These are phyloP conservation scores for Pseudogymnoascus sp. DNA, from an alignment of 2,329 filamentous ascomycete species.

Conservation along the genomic window DNA sequence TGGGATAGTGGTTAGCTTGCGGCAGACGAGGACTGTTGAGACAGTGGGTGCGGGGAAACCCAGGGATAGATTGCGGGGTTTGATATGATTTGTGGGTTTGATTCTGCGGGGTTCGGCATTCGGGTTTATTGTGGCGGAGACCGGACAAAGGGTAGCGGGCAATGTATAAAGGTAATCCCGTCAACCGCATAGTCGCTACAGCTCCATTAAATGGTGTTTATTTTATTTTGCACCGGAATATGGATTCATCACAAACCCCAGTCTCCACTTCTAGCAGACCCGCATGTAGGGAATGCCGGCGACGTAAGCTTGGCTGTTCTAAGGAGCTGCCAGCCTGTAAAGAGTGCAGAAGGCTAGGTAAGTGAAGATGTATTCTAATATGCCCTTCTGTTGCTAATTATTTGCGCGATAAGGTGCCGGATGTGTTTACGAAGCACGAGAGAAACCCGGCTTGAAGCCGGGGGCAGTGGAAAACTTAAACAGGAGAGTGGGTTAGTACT, in stretches of 20 bases:
- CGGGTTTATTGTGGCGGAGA: not conserved
- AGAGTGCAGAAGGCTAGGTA: conserved; percentile 27
- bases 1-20: not conserved
- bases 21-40: not conserved
- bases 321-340: conserved; percentile 28
- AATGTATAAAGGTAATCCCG: conserved; percentile 3
- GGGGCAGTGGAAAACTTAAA: conserved; percentile 32
- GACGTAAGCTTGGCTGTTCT: conserved; percentile 30
- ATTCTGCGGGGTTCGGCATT: not conserved
- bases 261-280: conserved; percentile 11
- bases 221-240: not conserved
- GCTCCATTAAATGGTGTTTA: not conserved
- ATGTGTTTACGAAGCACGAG: conserved; percentile 28
- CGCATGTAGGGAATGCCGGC: conserved; percentile 29
- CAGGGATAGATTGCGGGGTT: not conserved
- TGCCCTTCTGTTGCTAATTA: not conserved
- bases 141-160: not conserved
- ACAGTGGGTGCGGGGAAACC: not conserved
- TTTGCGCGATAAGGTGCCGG: conserved; percentile 12
- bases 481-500: conserved; percentile 25
- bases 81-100: not conserved
- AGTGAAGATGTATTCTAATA: not conserved
- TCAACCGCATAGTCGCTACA: not conserved
- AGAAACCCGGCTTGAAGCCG: conserved; percentile 32
- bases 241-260: conserved; percentile 6